phyloP scores from a whole-genome alignment of 2,329 filamentous ascomycete genomes.

The Neocatenulostroma microsporum region DNA sequence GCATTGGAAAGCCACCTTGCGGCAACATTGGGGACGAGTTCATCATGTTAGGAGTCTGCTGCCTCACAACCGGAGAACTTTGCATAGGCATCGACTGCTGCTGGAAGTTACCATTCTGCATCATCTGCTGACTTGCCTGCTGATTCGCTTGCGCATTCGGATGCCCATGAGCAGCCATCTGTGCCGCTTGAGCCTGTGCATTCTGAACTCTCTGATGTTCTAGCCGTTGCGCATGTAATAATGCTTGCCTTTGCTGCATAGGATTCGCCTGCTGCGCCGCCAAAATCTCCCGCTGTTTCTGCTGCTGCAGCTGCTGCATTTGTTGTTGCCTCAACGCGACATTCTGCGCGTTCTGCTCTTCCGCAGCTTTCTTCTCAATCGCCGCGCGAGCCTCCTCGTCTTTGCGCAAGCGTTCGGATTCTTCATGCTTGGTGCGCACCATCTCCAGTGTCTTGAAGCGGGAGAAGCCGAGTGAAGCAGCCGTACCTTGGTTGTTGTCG shows the following conservation, averaged over 20 bases:
- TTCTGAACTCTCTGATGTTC: conserved; percentile 21
- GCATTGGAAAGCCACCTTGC: conserved; percentile 40
- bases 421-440: conserved; percentile 53
- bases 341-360: conserved; percentile 38
- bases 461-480: conserved; percentile 72
- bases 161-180: conserved; percentile 20
- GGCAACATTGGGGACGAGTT: conserved; percentile 37
- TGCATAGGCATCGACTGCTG: conserved; percentile 44
- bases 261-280: conserved; percentile 11
- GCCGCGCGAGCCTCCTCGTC: conserved; percentile 43
- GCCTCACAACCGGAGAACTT: conserved; percentile 54
- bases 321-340: conserved; percentile 37
- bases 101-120: conserved; percentile 37
- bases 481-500: conserved; percentile 64
- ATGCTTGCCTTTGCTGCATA: conserved; percentile 7
- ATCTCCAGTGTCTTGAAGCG: conserved; percentile 85
- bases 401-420: conserved; percentile 51
- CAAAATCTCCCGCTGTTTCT: conserved; percentile 31
- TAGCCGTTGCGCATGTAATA: conserved; percentile 1
- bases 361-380: conserved; percentile 41
- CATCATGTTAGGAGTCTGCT: conserved; percentile 39
- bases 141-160: conserved; percentile 32
- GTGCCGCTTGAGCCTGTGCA: conserved; percentile 16
- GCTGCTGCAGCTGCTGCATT: conserved; percentile 37
- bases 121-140: conserved; percentile 28